Conservation (phyloP, 768 basidiomycete genomes). For the Xerocomus spinulosus region DNA sequence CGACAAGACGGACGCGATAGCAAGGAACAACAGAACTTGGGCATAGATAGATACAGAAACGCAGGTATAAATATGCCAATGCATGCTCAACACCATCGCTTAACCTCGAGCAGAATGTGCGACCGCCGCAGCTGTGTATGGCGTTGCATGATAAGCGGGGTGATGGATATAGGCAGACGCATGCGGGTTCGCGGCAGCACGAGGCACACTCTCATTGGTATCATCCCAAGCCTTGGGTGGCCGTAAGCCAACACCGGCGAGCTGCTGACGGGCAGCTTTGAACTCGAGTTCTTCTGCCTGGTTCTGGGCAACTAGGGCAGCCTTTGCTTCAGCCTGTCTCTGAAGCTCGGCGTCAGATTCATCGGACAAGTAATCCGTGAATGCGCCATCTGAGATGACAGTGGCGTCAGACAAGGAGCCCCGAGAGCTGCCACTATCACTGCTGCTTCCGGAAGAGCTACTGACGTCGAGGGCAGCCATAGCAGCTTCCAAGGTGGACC, state of each 20-base stretch:
- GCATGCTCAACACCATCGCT: constrained; percentile 6
- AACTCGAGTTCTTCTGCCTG: constrained; percentile 80
- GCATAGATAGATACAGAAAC: constrained; percentile 25
- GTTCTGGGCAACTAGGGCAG: constrained; percentile 72
- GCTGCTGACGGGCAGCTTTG: constrained; percentile 72
- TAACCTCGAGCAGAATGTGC: constrained; percentile 30
- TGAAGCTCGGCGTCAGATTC: constrained; percentile 89
- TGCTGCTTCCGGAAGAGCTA: constrained; percentile 54
- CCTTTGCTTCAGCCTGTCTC: constrained; percentile 77
- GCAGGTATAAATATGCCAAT: constrained; percentile 20
- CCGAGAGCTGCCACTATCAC: constrained; percentile 45
- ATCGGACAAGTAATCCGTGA: constrained; percentile 88
- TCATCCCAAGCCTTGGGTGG: constrained; percentile 77
- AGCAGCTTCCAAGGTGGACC: constrained; percentile 34
- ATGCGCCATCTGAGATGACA: constrained; percentile 79
- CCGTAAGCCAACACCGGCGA: constrained; percentile 66
- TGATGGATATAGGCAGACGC: constrained; percentile 24
- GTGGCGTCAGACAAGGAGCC: constrained; percentile 70
- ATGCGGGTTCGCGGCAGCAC: constrained; percentile 21
- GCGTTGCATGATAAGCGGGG: constrained; percentile 25
- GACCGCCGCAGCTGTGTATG: constrained; percentile 23
- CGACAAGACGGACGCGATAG: constrained; percentile 16
- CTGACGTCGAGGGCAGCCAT: constrained; percentile 36
- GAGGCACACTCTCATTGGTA: constrained; percentile 36
- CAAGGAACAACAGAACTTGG: constrained; percentile 6